phyloP scores from a whole-genome alignment of 2,329 filamentous ascomycete species.

The Spiromastix sp. region DNA sequence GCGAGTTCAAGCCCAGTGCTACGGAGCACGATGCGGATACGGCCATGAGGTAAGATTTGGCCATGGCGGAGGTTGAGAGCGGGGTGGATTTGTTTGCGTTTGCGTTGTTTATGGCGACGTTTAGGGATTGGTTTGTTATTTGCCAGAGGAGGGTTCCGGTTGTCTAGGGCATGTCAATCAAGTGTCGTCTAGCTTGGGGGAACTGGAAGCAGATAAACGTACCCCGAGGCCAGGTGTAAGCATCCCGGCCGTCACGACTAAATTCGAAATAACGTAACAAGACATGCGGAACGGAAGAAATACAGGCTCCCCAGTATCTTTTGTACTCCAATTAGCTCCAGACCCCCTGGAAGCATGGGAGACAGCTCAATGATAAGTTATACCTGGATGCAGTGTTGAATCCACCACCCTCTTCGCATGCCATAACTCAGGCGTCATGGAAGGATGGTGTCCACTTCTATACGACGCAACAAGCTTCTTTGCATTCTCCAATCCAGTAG shows the following conservation, averaged over 20 bases:
- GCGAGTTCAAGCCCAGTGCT: slow-evolving; percentile 78
- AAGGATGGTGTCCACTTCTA: slow-evolving; percentile 65
- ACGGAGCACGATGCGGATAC: slow-evolving; percentile 91
- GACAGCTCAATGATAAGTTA: slow-evolving; percentile 14
- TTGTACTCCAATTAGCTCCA: slow-evolving; percentile 1
- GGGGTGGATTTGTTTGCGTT: slow-evolving; percentile 98
- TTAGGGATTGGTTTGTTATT: slow-evolving; percentile 91
- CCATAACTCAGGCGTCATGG: slow-evolving; percentile 90
- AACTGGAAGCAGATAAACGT: slow-evolving; percentile 19
- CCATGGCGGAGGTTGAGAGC: slow-evolving; percentile 66
- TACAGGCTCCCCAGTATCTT: slow-evolving; percentile 86
- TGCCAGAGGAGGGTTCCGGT: slow-evolving; percentile 88
- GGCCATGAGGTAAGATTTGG: slow-evolving; percentile 82
- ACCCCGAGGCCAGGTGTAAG: slow-evolving; percentile 76
- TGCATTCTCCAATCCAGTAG: slow-evolving; percentile 69
- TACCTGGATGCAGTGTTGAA: slow-evolving; percentile 90
- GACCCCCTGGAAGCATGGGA: background rate
- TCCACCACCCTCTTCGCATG: slow-evolving; percentile 94
- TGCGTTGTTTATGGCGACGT: slow-evolving; percentile 94
- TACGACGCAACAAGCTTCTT: slow-evolving; percentile 74
- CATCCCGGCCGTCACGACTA: slow-evolving; percentile 94
- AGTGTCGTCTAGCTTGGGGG: no score
- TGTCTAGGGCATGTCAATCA: slow-evolving; percentile 48
- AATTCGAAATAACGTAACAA: slow-evolving; percentile 82
- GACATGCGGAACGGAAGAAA: slow-evolving; percentile 97